Base-by-base conservation (phyloP, 345 rosid genomes). In the Citrus maxima region DNA sequence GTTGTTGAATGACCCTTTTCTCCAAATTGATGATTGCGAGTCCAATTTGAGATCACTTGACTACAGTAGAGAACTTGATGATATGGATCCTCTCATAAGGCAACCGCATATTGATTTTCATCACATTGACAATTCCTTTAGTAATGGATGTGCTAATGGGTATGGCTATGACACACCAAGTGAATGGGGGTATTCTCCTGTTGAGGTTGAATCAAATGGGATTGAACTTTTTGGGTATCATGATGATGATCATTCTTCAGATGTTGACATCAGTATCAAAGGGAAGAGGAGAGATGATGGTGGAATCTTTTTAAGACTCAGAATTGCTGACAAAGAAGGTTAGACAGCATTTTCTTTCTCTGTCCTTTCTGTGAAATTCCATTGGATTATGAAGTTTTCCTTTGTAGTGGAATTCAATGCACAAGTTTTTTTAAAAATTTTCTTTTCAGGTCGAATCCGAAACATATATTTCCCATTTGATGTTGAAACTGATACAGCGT, bases 391-490 rank as follows among this genome's bases (percentile, higher is more conserved):
- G 54, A 40, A 28, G 40, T 70, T 78, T 49, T 68, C 14, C 58
- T 40, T 79, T 16, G 3, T 38, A 10, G 30, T 42, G 37, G 65
- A 78, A 58, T 77, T 30, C 24, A 64, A 65, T 18, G 27, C 54
- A 35, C 25, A 38, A 12, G 21, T 42, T 49, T 24, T 22, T 19
- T 25, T 13, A 22, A 59, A 28, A 13, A 70, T 1, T 78, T 24
- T 37, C 55, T 82, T 76, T 80, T 81, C 88, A 94, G 99, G 95
- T 72, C 88, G 78, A 49, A 85, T 91, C 51, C 85, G 98, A 42
- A 94, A 94, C 82, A 96, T 96, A 78, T 88, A 96, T 84, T 96
- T 96, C 85, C 97, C 93, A 0, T 96, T 96, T 14, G 97, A 91
- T 63, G 68, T 87, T 51, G 92, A 90, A 66, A 89, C 66, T 0